These are phyloP conservation scores for Sphaceloma murrayae DNA, from an alignment of 2,329 filamentous ascomycete genomes.

Conservation along the genomic window DNA sequence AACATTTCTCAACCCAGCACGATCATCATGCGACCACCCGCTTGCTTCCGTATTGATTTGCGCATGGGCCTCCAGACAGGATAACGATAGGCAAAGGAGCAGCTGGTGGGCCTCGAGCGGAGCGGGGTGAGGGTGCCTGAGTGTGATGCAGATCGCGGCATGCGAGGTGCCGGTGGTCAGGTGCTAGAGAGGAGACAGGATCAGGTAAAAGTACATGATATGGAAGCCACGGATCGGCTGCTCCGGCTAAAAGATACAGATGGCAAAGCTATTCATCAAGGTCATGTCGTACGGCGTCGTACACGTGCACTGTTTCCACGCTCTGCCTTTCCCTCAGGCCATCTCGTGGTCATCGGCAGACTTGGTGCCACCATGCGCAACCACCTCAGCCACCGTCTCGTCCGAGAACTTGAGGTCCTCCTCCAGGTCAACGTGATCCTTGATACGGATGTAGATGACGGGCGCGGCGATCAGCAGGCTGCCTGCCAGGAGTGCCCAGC, in stretches of 20 bases:
- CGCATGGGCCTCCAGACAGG: neutral
- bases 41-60: neutral
- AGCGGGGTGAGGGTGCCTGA: constrained; percentile 7
- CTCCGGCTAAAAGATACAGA: too few species aligned
- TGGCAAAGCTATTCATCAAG: constrained; percentile 5
- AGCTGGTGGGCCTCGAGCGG: too few species aligned
- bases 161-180: neutral
- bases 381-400: constrained; percentile 66
- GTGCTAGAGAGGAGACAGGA: neutral
- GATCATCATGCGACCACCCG: constrained; percentile 9
- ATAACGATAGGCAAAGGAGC: too few species aligned
- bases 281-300: neutral
- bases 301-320: too few species aligned
- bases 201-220: constrained; percentile 6
- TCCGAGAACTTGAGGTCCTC: constrained; percentile 79
- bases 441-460: constrained; percentile 67
- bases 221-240: constrained; percentile 11
- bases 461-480: constrained; percentile 69
- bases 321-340: neutral
- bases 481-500: constrained; percentile 68
- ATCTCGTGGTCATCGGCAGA: constrained; percentile 17
- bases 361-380: constrained; percentile 20
- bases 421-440: constrained; percentile 70
- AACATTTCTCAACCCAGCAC: neutral
- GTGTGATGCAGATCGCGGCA: constrained; percentile 5